Evolutionary conservation across 768 basidiomycete species (phyloP).

Genomic region (Tephrocybe sp.): DNA sequence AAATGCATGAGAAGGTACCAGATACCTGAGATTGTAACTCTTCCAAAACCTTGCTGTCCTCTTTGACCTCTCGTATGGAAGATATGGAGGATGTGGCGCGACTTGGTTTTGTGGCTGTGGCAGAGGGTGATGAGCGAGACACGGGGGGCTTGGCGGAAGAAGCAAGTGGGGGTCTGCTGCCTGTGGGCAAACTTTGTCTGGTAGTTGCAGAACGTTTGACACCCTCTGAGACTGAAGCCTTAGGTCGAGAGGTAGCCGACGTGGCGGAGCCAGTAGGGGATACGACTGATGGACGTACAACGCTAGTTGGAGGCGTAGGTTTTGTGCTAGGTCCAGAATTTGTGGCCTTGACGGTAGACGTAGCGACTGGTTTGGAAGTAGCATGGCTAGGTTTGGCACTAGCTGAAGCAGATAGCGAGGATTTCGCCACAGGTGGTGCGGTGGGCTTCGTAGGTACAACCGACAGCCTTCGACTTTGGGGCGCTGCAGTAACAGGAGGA

Average conservation of each 20-base stretch:
- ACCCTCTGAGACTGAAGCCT: conserved; percentile 68
- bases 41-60: conserved; percentile 55
- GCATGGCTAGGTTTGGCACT: conserved; percentile 37
- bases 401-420: conserved; percentile 40
- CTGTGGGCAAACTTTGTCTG: conserved; percentile 40
- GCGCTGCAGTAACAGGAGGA: conserved; percentile 32
- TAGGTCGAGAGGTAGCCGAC: conserved; percentile 55
- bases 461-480: conserved; percentile 43
- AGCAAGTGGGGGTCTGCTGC: conserved; percentile 31
- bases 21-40: conserved; percentile 63
- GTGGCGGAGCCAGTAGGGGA: conserved; percentile 56
- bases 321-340: conserved; percentile 27
- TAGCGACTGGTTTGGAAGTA: conserved; percentile 15
- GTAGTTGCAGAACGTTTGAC: conserved; percentile 50
- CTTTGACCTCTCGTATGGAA: conserved; percentile 72
- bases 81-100: conserved; percentile 62
- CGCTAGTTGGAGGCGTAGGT: conserved; percentile 31
- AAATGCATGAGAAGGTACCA: conserved; percentile 7
- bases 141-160: conserved; percentile 31
- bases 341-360: not conserved
- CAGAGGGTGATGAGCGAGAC: conserved; percentile 25
- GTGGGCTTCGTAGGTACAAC: conserved; percentile 39
- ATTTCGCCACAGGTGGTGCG: conserved; percentile 31
- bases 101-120: conserved; percentile 40
- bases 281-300: conserved; percentile 48